Evolutionary conservation across 345 rosid genomes (phyloP), one percentile per base, ranked within the genome.

Genomic region (Ceriops tagal): DNA sequence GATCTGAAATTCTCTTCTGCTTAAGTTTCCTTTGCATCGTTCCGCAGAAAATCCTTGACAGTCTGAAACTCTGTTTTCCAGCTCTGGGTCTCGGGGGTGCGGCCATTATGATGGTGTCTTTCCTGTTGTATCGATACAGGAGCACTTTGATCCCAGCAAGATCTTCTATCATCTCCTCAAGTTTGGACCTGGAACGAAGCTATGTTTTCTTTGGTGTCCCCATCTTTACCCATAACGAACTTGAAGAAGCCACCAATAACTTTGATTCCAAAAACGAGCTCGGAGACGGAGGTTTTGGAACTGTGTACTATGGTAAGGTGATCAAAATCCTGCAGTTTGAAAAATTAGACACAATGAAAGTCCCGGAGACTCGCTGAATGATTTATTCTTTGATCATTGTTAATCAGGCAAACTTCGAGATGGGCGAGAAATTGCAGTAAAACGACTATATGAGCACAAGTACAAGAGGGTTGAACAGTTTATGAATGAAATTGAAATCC

Each of bases 51-150:
- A 3, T 9, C 16, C 28, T 55, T 8, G 59, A 15, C 26, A 18
- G 30, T 58, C 21, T 27, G 16, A 0, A 47, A 10, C 27, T 24
- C 22, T 18, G 47, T 21, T 59, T 63, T 61, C 34, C 67, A 72
- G 84, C 66, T 72, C 21, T 56, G 39, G 89, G 81, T 70, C 43
- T 88, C 6, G 90, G 83, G 69, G 75, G 71, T 62, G n/a, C 76
- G 9, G 27, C 69, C 47, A 8, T 65, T 34, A 13, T 82, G 8
- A 21, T 80, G 6, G 66, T 65, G 58, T 30, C 78, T 61, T 31
- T 62, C 58, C 51, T 73, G 49, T 7, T 57, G 66, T 15, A 22
- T 26, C 64, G 46, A 58, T 46, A 22, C 64, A 78, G 16, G 75
- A 62, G 52, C 60, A 78, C 24, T 10, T 47, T 67, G 34, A 13